Conservation (phyloP, 2,329 filamentous ascomycete species). For the Exserohilum rostratum region DNA sequence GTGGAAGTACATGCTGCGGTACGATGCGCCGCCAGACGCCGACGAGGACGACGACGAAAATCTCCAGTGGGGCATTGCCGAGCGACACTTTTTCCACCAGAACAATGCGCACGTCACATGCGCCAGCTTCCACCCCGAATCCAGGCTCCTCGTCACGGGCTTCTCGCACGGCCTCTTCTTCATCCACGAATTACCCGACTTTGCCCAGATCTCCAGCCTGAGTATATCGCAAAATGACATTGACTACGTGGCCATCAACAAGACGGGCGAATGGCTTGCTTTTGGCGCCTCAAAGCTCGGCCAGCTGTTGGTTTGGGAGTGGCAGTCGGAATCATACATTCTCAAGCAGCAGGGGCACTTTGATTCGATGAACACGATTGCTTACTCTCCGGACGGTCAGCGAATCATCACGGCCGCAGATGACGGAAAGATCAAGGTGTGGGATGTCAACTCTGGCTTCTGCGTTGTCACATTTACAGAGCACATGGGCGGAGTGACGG, state of each 20-base stretch:
- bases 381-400: conserved; percentile 92
- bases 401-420: conserved; percentile 92
- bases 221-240: conserved; percentile 98
- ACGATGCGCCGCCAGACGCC: conserved; percentile 59
- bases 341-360: conserved; percentile 98
- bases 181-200: conserved; percentile 93
- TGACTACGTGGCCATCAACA: conserved; percentile 92
- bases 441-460: conserved; percentile 96
- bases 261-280: conserved; percentile 93
- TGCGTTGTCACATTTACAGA: conserved; percentile 98
- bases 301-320: conserved; percentile 98
- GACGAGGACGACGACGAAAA: conserved; percentile 69
- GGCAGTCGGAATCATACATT: conserved; percentile 99
- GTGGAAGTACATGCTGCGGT: conserved; percentile 79
- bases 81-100: conserved; percentile 93
- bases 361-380: conserved; percentile 90
- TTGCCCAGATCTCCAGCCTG: conserved; percentile 89
- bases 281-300: conserved; percentile 95
- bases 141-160: conserved; percentile 92
- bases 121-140: conserved; percentile 83
- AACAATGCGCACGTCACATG: conserved; percentile 85
- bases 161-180: conserved; percentile 95
- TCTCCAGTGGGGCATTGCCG: conserved; percentile 87
- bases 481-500: conserved; percentile 91
- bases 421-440: conserved; percentile 98